Conservation (phyloP, 768 basidiomycete species). For the Butyriboletus loyo region DNA sequence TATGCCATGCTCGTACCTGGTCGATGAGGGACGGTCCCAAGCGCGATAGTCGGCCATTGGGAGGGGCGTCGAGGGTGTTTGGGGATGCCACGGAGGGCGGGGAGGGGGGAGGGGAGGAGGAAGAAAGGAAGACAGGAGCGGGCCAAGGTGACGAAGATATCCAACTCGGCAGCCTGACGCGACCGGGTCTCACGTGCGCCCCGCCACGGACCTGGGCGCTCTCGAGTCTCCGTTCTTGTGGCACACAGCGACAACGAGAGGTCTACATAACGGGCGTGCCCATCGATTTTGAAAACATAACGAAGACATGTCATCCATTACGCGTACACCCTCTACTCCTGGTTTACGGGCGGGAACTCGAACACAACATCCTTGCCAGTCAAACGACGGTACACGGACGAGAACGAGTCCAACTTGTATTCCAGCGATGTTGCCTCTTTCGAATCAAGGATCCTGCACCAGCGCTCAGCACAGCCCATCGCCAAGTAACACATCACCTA, state of each 20-base stretch:
- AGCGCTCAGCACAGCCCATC: constrained; percentile 15
- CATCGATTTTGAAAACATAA: constrained; percentile 35
- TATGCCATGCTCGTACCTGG: constrained; percentile 78
- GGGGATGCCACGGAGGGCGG: constrained; percentile 47
- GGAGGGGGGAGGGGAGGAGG: constrained; percentile 38
- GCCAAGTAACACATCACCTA: constrained; percentile 45
- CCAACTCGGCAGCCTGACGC: constrained; percentile 30
- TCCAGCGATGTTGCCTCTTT: constrained; percentile 98
- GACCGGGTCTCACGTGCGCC: constrained; percentile 33
- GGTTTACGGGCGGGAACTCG: constrained; percentile 79
- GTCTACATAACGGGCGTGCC: constrained; percentile 34
- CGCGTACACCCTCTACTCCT: constrained; percentile 50
- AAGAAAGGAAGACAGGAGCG: constrained; percentile 26
- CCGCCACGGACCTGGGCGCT: background rate
- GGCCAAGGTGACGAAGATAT: constrained; percentile 26
- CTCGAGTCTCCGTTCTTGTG: constrained; percentile 29
- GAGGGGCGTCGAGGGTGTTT: constrained; percentile 21
- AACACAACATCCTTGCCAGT: constrained; percentile 97
- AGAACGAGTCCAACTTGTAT: constrained; percentile 99
- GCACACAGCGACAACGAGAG: constrained; percentile 10
- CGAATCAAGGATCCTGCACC: constrained; percentile 84
- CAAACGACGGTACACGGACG: constrained; percentile 91
- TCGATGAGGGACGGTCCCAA: constrained; percentile 64
- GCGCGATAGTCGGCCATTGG: constrained; percentile 56
- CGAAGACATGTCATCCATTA: constrained; percentile 33